A percentile compares a stretch with the other conserved stretches of the same genome.
These are phyloP conservation scores for Beauveria bassiana DNA, from an alignment of 2,329 filamentous ascomycete species.

Conservation along the genomic window DNA sequence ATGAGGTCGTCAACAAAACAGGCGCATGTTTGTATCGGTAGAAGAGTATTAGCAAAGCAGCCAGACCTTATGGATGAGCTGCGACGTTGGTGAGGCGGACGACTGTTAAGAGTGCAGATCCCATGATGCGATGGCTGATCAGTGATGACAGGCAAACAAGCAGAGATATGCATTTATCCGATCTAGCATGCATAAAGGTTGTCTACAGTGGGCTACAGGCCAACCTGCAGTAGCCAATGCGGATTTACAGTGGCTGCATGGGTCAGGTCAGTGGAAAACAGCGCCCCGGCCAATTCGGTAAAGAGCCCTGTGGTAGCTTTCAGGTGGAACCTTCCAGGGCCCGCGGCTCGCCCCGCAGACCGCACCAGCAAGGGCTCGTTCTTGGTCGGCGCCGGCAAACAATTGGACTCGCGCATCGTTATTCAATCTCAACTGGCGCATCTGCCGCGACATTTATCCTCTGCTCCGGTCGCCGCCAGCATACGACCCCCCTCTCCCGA, in stretches of 20 bases:
- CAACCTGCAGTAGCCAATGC: background rate
- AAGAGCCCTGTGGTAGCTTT: background rate
- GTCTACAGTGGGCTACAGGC: no score
- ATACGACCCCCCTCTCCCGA: background rate
- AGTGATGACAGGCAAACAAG: background rate
- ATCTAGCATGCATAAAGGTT: background rate
- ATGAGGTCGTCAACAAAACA: background rate
- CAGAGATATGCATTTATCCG: constrained; percentile 5
- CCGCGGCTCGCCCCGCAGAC: constrained; percentile 8
- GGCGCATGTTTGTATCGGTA: background rate
- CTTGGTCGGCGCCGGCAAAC: background rate
- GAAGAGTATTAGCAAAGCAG: background rate
- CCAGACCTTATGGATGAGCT: background rate
- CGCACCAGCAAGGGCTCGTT: background rate
- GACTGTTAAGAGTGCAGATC: no score
- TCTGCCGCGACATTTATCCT: background rate
- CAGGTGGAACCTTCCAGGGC: constrained; percentile 9
- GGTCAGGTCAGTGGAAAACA: constrained; percentile 2
- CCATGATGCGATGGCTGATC: background rate
- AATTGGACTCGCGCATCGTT: background rate
- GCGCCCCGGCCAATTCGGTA: background rate
- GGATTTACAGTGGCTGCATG: background rate
- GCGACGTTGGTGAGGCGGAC: background rate
- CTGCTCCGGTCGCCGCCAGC: background rate
- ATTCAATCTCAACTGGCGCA: background rate